Evolutionary conservation across 2,329 filamentous ascomycete genomes (phyloP), one percentile per base, ranked within the genome.

Genomic region (Cladophialophora bantiana): DNA sequence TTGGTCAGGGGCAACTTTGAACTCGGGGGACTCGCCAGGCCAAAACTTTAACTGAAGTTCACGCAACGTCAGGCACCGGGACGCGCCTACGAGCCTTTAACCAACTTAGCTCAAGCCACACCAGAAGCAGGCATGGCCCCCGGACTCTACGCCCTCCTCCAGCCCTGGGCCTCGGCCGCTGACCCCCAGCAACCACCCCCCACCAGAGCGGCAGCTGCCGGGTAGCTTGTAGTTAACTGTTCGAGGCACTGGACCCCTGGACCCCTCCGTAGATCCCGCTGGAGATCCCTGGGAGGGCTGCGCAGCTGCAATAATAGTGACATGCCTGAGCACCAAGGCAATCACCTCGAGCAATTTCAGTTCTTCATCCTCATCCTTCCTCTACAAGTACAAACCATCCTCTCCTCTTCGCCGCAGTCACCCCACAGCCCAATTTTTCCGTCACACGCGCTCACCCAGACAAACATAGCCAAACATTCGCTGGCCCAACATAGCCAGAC

Each of bases 401-500:
- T 20, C 4, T 31, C 45, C 13, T 50, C 45, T 26, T 31, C 18
- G 15, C 3, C 13, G 18, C 26, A 50, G 45, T 20, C 20, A 50
- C 45, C 45, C 45, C 31, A 31, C 45, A 26, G 45, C 45, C 18
- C 20, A 26, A 18, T 13, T 50, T 18, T 50, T 7, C 5, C 9
- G 20, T 50, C 45, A 50, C 45, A 31, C 26, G 18, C 26, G 26
- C 26, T 2, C 26, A 26, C 26, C 26, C 26, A 26, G 18, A 10
- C 20, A 50, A 50, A 50, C 45, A 50, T 50, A 50, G 45, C 9
- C 45, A 50, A 50, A 50, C 45, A 50, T 50, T 50, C 26, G 45
- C 45, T 50, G 45, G 45, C 20, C n/a, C n/a, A 50, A 50, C 45
- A 50, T 50, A 50, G 45, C 10, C 45, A 50, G 26, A 50, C 18